Base-by-base conservation (phyloP, 2,329 filamentous ascomycete species). In the Ophiocordyceps sinensis region DNA sequence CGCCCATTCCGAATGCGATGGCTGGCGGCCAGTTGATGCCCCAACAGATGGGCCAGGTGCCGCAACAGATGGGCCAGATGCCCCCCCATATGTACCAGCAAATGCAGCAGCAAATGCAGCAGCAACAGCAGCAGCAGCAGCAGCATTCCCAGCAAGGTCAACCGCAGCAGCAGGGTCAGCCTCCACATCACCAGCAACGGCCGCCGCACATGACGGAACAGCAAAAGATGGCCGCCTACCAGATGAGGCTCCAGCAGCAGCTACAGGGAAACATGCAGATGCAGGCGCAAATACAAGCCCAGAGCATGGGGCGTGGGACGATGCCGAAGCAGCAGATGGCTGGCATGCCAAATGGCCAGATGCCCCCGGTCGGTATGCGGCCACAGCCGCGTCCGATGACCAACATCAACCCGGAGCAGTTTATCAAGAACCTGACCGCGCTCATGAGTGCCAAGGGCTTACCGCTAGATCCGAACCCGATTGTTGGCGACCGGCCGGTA, bases 191-290 rank as follows among this genome's bases (percentile, higher is more conserved):
- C 43, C 58, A 61, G 26, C 64, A 39, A 26, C 64, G 37, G 21
- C 42, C 51, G 28, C 49, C 52, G 32, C 51, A 47, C 15, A 51
- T 61, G 43, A 50, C 83, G 47, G 81, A 85, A 34, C 80, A 85
- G 53, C 79, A 86, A 48, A 82, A 86, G 52, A 73, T 86, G 58
- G 70, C 77, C 43, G 64, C 81, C 38, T 89, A 93, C 53, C 85
- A 93, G 51, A 83, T 93, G 76, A 82, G 85, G 45, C 62, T 93
- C 40, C 84, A 93, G 52, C 77, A 82, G 43, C 84, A 88, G 52
- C 71, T 82, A 34, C 77, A 83, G 45, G 60, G 60, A 10, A 69
- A 67, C 31, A 67, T 72, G 54, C 66, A 70, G 39, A 66, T 67
- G 57, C 59, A 60, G 41, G 62, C 64, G 13, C 71, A 75, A 44